phyloP scores from a whole-genome alignment of 2,329 filamentous ascomycete species.

The Aspergillus sp. region DNA sequence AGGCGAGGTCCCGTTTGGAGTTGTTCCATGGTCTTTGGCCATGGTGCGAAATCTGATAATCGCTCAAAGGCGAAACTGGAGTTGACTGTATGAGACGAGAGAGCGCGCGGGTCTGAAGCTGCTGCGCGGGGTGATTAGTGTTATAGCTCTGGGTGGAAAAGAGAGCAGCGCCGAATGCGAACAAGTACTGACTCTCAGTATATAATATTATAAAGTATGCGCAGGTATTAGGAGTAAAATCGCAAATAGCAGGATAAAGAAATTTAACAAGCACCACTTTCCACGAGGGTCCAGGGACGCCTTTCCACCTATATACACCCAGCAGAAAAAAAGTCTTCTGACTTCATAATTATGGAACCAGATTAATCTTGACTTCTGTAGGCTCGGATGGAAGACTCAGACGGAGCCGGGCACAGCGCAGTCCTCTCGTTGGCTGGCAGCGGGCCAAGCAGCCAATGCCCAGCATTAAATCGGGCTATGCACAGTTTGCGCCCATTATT shows the following conservation, averaged over 20 bases:
- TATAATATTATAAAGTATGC: too few relatives aligned
- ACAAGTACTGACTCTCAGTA: neutral
- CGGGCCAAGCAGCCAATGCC: neutral
- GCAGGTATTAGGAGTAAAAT: neutral
- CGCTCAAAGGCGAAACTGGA: neutral
- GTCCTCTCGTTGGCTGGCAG: neutral
- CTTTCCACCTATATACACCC: slow-evolving; percentile 4
- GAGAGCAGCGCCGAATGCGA: neutral
- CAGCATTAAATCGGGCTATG: slow-evolving; percentile 2
- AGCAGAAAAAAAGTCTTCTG: slow-evolving; percentile 2
- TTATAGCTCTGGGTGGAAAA: neutral
- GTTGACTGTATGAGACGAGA: neutral
- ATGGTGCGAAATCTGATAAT: slow-evolving; percentile 16
- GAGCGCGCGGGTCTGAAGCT: neutral
- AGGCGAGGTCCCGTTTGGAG: slow-evolving; percentile 29
- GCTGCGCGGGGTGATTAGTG: too few relatives aligned
- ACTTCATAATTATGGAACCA: slow-evolving; percentile 11
- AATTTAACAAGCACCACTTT: neutral
- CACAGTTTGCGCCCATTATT: slow-evolving; percentile 2
- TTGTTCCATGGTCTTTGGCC: slow-evolving; percentile 22
- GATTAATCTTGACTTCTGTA: slow-evolving; percentile 6
- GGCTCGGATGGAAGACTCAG: neutral
- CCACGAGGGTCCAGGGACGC: neutral
- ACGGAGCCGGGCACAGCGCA: neutral
- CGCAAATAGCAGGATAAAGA: neutral